Evolutionary conservation across 805 yeast species (phyloP), one percentile per base, ranked within the genome.

Genomic region (Saturnispora dispora): DNA sequence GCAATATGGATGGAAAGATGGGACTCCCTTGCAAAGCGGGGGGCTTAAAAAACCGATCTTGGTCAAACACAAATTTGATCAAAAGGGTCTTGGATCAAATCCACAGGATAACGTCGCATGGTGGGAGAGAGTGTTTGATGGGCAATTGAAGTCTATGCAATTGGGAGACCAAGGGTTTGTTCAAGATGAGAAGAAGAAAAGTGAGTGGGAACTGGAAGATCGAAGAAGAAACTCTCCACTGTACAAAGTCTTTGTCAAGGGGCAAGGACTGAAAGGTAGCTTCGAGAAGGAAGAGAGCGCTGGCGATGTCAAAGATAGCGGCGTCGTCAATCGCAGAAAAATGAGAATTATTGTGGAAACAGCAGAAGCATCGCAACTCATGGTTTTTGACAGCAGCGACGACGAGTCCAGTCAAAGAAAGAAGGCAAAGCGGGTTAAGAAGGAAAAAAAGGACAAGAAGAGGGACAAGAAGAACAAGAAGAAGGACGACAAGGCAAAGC

Each of bases 71-170:
- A 89, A 93, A 68, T 83, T 81, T 58, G 96, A 91, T 62, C 82
- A 81, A 52, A 89, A 88, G 63, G 99, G 99, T 9, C 73, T 91
- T 25, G 99, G 99, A 0, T 83, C 85, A 62, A 82, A 79, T 25
- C 70, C 73, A 45, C 83, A 81, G 48, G 93, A 88, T 57, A 78
- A 82, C 15, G 96, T 87, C 57, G 84, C 88, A 45, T 91, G 99
- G 99, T 91, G 99, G 99, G 99, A 91, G 58, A 76, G 87, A 56
- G 73, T 91, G 44, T 93, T 93, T 70, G 97, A 91, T 66, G 96
- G 96, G 1, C 96, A 89, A 57, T 74, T 91, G 56, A 87, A 88
- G 62, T 77, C 80, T 8, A 65, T 93, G 47, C 88, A 86, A 52
- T 62, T 65, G 25, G 52, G 52, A 7, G 52, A 49, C 25, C 52